Evolutionary conservation across 176 grass and related monocot species (phyloP).

Genomic region (Phoenix roebelenii): DNA sequence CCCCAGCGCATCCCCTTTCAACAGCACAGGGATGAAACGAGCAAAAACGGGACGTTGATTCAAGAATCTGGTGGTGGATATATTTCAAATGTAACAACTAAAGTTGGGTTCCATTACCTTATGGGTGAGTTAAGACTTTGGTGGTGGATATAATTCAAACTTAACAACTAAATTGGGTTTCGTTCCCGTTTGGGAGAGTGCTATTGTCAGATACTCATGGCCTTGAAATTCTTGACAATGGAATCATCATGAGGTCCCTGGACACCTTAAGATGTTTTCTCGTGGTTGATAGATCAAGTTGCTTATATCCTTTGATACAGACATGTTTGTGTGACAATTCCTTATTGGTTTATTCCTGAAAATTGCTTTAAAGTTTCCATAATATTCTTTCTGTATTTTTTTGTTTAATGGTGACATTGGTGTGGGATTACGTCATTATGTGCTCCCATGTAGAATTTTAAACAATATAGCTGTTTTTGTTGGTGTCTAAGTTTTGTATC

Average conservation of each 20-base stretch:
- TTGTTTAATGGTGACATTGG: background rate
- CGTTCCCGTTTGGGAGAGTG: background rate
- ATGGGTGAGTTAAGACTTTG: too few relatives aligned
- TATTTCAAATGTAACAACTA: too few relatives aligned
- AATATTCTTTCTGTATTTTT: conserved; percentile 6
- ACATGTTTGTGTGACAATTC: background rate
- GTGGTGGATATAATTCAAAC: too few relatives aligned
- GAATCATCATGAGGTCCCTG: background rate
- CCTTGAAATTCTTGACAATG: background rate
- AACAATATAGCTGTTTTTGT: too few relatives aligned
- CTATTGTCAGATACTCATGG: background rate
- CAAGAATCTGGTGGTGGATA: background rate
- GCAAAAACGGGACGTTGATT: conserved; percentile 10
- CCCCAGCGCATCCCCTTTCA: conserved; percentile 11
- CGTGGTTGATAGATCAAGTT: background rate
- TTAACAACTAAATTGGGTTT: background rate
- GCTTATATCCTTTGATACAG: background rate
- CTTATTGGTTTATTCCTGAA: background rate
- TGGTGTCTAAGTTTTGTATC: too few relatives aligned
- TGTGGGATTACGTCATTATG: too few relatives aligned
- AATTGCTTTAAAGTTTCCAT: background rate
- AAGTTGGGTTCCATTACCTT: too few relatives aligned
- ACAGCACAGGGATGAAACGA: conserved; percentile 16
- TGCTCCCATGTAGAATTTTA: too few relatives aligned
- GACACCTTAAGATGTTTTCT: background rate